A percentile compares a stretch with the other conserved stretches of the same genome.
phyloP scores from a whole-genome alignment of 73 alveolate species.

The Stentor roeselii region DNA sequence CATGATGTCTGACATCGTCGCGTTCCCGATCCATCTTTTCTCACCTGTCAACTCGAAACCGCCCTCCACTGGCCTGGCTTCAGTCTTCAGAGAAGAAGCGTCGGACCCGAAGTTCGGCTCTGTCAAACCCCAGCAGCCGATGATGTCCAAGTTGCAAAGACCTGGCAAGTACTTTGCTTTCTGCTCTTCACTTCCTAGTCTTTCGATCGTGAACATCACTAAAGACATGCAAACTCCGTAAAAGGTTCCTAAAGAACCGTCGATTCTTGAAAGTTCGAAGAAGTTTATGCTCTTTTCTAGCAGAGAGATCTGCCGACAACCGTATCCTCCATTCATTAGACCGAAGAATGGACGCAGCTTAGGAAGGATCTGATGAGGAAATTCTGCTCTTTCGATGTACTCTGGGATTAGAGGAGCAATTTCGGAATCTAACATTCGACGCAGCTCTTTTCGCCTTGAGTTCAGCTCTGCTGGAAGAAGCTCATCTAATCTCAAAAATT shows the following conservation, averaged over 20 bases:
- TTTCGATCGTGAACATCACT: conserved; percentile 44
- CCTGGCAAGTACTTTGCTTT: conserved; percentile 45
- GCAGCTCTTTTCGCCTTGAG: conserved; percentile 4
- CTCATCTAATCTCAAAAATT: background rate
- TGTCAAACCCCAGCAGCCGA: conserved; percentile 55
- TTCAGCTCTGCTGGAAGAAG: conserved; percentile 14
- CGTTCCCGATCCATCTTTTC: conserved; percentile 72
- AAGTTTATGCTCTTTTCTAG: conserved; percentile 38
- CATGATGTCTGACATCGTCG: conserved; percentile 39
- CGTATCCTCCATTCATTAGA: background rate
- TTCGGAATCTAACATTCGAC: background rate
- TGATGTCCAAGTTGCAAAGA: conserved; percentile 27
- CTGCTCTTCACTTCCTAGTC: conserved; percentile 58
- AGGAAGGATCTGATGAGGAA: conserved; percentile 1
- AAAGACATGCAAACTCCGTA: conserved; percentile 35
- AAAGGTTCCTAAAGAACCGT: conserved; percentile 52
- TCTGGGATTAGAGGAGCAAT: background rate
- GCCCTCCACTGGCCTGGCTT: conserved; percentile 50
- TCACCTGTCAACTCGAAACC: conserved; percentile 59
- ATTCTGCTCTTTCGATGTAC: background rate
- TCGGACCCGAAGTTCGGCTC: conserved; percentile 68
- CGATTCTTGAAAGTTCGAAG: conserved; percentile 49
- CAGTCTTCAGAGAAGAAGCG: conserved; percentile 53
- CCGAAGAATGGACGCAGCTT: conserved; percentile 2
- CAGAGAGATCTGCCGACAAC: background rate